A percentile compares a stretch with the other conserved stretches of the same genome.
Evolutionary conservation across 2,329 filamentous ascomycete species (phyloP).

Genomic region (Pestalotiopsis sp.): DNA sequence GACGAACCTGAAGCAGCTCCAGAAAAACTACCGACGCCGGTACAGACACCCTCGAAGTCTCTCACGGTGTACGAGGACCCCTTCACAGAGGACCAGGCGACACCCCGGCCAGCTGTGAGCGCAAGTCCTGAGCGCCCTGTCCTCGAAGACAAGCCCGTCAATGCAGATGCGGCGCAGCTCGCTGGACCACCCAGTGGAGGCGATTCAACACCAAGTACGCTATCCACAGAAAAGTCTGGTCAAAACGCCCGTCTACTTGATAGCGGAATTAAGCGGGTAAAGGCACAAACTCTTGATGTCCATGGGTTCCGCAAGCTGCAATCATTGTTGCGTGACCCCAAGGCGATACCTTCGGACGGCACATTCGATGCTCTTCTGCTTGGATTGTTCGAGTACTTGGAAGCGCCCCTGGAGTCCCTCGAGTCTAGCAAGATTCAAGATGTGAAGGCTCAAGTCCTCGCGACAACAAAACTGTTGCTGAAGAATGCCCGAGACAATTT

Average conservation of each 20-base stretch:
- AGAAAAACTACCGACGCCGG: conserved; percentile 10
- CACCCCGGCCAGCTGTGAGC: conserved; percentile 47
- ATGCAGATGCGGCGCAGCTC: conserved; percentile 51
- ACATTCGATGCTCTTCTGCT: conserved; percentile 70
- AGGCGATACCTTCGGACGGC: conserved; percentile 64
- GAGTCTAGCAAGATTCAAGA: conserved; percentile 69
- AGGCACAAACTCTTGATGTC: conserved; percentile 72
- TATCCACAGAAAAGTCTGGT: conserved; percentile 55
- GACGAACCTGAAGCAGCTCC: conserved; percentile 8
- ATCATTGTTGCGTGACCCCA: conserved; percentile 70
- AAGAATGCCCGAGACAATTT: conserved; percentile 69
- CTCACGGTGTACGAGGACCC: conserved; percentile 67
- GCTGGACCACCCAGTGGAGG: conserved; percentile 22
- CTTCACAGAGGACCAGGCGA: conserved; percentile 51
- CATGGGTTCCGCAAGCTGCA: conserved; percentile 81
- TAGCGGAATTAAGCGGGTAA: conserved; percentile 75
- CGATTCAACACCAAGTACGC: conserved; percentile 21
- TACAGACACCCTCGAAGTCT: conserved; percentile 36
- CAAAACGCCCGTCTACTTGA: conserved; percentile 67
- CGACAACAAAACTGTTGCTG: conserved; percentile 73
- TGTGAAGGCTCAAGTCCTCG: conserved; percentile 73
- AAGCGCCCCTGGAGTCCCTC: conserved; percentile 58
- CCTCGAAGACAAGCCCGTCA: conserved; percentile 62
- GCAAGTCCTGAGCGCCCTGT: conserved; percentile 43
- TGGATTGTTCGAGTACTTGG: conserved; percentile 73